phyloP scores from a whole-genome alignment of 495 filamentous ascomycete species.

The Tuber magnatum region DNA sequence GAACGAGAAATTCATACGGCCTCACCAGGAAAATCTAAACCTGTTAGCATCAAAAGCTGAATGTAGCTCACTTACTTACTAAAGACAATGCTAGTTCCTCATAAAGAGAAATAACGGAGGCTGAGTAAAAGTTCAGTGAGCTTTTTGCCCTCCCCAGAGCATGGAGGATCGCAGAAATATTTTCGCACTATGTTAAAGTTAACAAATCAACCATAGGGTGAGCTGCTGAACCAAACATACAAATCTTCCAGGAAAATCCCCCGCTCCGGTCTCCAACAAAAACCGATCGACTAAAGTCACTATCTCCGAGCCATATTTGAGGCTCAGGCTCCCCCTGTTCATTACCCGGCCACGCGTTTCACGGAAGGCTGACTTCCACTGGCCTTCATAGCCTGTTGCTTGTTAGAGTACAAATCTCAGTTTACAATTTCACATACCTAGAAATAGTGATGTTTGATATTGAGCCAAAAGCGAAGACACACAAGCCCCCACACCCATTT shows the following conservation, averaged over 20 bases:
- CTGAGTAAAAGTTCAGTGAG: not conserved
- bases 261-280: not conserved
- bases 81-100: slow-evolving; percentile 10
- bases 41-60: not conserved
- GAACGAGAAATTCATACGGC: slow-evolving; percentile 11
- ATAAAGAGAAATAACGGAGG: slow-evolving; percentile 11
- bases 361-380: not conserved
- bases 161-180: not conserved
- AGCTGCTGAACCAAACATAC: slow-evolving; percentile 2
- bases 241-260: slow-evolving; percentile 9
- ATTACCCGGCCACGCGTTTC: not conserved
- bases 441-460: slow-evolving; percentile 6
- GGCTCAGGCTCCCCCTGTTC: not conserved
- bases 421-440: not conserved
- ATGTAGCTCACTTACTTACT: not conserved
- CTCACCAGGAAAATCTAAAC: slow-evolving; percentile 11
- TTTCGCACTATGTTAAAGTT: slow-evolving; percentile 11
- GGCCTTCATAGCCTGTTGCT: slow-evolving; percentile 1
- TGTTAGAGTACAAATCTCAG: slow-evolving; percentile 3
- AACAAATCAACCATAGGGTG: not conserved
- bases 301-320: not conserved
- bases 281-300: not conserved
- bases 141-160: not conserved
- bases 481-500: not conserved
- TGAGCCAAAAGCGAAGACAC: slow-evolving; percentile 11